Conservation (phyloP, 352 stramenopile genomes). For the Phytophthora cryptogea region DNA sequence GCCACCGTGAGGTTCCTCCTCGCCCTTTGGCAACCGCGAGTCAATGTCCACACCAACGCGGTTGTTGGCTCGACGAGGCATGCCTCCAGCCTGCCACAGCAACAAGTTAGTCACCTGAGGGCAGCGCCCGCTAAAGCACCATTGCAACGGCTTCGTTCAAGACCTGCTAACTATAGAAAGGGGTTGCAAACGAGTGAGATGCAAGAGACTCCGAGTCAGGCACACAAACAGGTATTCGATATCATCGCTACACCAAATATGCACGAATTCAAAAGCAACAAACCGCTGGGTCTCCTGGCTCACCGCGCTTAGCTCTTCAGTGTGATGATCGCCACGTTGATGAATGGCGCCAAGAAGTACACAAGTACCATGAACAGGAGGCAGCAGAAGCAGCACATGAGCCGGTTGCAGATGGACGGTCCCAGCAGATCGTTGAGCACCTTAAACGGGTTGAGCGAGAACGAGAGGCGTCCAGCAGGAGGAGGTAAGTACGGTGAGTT, state of each 20-base stretch:
- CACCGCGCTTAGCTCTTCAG: slow-evolving; percentile 45
- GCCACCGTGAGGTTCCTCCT: slow-evolving; percentile 21
- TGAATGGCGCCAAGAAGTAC: slow-evolving; percentile 87
- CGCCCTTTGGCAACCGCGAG: slow-evolving; percentile 8
- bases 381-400: slow-evolving; percentile 88
- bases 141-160: slow-evolving; percentile 5
- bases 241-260: slow-evolving; percentile 21
- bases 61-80: slow-evolving; percentile 31
- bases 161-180: slow-evolving; percentile 33
- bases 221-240: slow-evolving; percentile 28
- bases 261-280: slow-evolving; percentile 11
- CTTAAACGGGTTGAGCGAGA: slow-evolving; percentile 92
- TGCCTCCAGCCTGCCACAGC: slow-evolving; percentile 8
- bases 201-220: background rate
- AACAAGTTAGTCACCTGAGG: background rate
- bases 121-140: background rate
- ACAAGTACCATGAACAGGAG: slow-evolving; percentile 84
- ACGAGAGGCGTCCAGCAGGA: slow-evolving; percentile 89
- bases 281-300: background rate
- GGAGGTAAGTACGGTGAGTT: slow-evolving; percentile 92
- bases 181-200: slow-evolving; percentile 13
- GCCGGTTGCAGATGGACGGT: slow-evolving; percentile 83
- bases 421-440: slow-evolving; percentile 88
- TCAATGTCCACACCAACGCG: slow-evolving; percentile 29
- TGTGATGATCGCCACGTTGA: slow-evolving; percentile 82